Conservation (phyloP, 345 rosid species). For the Pistacia integerrima region DNA sequence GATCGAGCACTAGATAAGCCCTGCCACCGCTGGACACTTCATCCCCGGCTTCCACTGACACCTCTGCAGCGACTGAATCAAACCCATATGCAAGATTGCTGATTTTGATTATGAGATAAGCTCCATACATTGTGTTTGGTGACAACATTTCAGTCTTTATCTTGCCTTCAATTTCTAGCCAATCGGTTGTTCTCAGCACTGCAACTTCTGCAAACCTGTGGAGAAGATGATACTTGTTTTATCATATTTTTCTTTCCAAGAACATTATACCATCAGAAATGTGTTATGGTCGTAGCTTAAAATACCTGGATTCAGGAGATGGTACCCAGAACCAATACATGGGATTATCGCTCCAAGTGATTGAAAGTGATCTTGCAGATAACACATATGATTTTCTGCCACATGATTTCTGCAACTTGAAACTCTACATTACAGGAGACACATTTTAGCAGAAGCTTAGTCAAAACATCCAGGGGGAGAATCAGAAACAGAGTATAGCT, state of each 20-base stretch:
- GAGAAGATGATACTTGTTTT: background rate
- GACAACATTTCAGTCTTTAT: constrained; percentile 33
- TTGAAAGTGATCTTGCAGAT: constrained; percentile 71
- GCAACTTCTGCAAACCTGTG: constrained; percentile 44
- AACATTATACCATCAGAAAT: no score
- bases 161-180: constrained; percentile 44
- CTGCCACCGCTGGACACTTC: background rate
- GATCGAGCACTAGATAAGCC: constrained; percentile 18
- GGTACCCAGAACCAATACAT: constrained; percentile 61
- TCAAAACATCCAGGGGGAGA: no score
- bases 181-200: constrained; percentile 36
- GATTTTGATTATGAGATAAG: constrained; percentile 37
- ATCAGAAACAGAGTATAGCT: no score
- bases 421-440: no score
- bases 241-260: no score
- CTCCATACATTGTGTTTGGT: constrained; percentile 38
- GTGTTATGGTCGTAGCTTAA: no score
- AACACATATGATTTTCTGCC: constrained; percentile 54
- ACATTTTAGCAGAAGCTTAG: no score
- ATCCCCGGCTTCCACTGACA: constrained; percentile 28
- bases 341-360: constrained; percentile 50
- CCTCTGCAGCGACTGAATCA: constrained; percentile 31
- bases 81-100: constrained; percentile 36
- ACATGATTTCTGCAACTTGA: constrained; percentile 34
- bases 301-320: constrained; percentile 49